These are phyloP conservation scores for Ceratocystis lukuohia DNA, from an alignment of 2,329 filamentous ascomycete species.

Conservation along the genomic window DNA sequence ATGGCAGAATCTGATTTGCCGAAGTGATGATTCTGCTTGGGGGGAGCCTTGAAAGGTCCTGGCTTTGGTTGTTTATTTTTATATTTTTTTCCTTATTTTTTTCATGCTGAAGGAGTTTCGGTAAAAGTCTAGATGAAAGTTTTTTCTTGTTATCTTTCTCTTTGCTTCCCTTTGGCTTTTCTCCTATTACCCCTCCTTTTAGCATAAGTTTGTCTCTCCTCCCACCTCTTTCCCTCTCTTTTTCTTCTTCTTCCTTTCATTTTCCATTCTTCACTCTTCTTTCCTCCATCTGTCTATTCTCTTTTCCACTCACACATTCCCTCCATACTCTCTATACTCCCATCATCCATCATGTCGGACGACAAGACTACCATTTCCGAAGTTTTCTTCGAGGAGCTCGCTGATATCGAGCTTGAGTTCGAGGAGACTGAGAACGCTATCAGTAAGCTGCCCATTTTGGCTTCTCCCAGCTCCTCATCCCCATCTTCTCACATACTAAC, in stretches of 20 bases:
- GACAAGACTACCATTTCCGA: constrained; percentile 20
- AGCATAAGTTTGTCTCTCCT: neutral
- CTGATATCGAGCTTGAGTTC: constrained; percentile 69
- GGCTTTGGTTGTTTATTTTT: constrained; percentile 5
- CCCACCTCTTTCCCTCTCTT: constrained; percentile 17
- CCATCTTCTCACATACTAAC: constrained; percentile 18
- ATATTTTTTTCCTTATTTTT: constrained; percentile 6
- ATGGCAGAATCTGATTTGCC: constrained; percentile 4
- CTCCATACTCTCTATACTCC: constrained; percentile 18
- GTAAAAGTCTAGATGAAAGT: neutral
- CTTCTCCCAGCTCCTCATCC: neutral
- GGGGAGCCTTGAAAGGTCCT: neutral
- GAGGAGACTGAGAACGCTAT: constrained; percentile 71
- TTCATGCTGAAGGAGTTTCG: constrained; percentile 1
- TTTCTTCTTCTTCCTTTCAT: constrained; percentile 13
- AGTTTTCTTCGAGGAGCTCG: constrained; percentile 62
- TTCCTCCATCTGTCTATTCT: constrained; percentile 9
- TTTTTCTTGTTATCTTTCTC: neutral
- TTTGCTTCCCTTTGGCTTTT: constrained; percentile 8
- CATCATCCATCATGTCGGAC: constrained; percentile 27
- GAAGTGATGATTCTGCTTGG: neutral
- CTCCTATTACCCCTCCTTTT: constrained; percentile 13
- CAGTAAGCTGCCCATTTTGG: constrained; percentile 40
- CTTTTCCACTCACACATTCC: constrained; percentile 8
- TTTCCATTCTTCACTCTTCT: constrained; percentile 8